These are phyloP conservation scores for Macrocybe sp. DNA, from an alignment of 1,284 basidiomycete species.

Conservation along the genomic window DNA sequence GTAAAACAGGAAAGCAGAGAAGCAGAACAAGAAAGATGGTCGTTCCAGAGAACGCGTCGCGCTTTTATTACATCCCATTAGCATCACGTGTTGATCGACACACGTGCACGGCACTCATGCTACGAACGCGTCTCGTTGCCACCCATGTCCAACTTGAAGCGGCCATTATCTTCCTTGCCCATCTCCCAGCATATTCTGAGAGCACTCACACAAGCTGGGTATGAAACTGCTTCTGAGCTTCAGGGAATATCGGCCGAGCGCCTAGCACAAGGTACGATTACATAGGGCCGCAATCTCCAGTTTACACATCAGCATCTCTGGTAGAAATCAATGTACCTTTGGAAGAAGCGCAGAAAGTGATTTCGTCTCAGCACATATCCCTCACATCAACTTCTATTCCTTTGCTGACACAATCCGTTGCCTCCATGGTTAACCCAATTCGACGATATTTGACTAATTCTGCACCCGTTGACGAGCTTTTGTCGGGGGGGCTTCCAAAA, in stretches of 20 bases:
- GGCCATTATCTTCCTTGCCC: not conserved
- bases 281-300: not conserved
- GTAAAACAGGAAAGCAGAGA: too few species aligned
- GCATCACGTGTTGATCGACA: too few species aligned
- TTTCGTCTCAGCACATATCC: constrained; percentile 25
- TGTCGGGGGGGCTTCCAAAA: constrained; percentile 54
- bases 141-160: not conserved
- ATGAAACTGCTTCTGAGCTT: not conserved
- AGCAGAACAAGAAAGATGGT: too few species aligned
- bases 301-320: not conserved
- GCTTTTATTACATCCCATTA: too few species aligned
- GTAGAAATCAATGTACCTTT: constrained; percentile 45
- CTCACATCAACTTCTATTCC: constrained; percentile 23
- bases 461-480: constrained; percentile 46
- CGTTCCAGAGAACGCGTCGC: too few species aligned
- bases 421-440: constrained; percentile 34
- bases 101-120: too few species aligned
- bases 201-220: not conserved
- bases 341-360: constrained; percentile 37
- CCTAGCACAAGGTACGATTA: not conserved
- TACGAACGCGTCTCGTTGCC: too few species aligned
- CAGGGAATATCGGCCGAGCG: not conserved
- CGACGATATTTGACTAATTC: constrained; percentile 38
- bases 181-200: not conserved
- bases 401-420: constrained; percentile 54